phyloP scores from a whole-genome alignment of 73 alveolate genomes.

The Tetrahymena malaccensis region DNA sequence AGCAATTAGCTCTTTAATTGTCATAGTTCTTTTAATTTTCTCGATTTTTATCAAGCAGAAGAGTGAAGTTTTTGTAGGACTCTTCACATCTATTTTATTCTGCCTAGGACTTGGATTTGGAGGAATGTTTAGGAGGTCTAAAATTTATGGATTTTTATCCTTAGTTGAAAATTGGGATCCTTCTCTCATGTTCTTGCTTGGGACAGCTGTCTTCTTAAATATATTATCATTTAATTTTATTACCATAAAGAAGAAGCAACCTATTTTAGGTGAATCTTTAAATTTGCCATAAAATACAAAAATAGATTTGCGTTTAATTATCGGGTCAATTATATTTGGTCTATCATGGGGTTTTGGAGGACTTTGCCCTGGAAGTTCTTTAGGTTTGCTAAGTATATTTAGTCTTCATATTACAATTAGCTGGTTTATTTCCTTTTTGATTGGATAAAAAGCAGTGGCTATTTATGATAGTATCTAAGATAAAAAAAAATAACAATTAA shows the following conservation, averaged over 20 bases:
- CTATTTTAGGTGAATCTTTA: conserved; percentile 33
- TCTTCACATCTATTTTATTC: conserved; percentile 40
- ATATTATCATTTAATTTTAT: conserved; percentile 50
- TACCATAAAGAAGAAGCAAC: conserved; percentile 28
- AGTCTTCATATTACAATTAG: not conserved
- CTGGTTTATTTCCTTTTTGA: not conserved
- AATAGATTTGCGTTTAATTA: conserved; percentile 53
- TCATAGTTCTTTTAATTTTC: not conserved
- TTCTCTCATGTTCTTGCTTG: conserved; percentile 53
- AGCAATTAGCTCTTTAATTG: not conserved
- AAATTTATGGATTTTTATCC: conserved; percentile 47
- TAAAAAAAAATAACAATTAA: too few relatives aligned
- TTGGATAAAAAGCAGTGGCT: not conserved
- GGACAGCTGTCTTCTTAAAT: conserved; percentile 58
- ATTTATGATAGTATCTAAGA: not conserved
- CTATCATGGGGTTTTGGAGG: conserved; percentile 86
- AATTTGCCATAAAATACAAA: conserved; percentile 26
- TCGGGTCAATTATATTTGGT: conserved; percentile 79
- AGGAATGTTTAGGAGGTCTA: conserved; percentile 66
- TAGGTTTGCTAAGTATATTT: not conserved
- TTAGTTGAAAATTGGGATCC: conserved; percentile 57
- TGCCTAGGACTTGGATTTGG: conserved; percentile 53
- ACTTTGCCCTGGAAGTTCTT: conserved; percentile 74
- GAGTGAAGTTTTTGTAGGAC: not conserved
- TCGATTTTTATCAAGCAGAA: not conserved